Evolutionary conservation across 1,284 basidiomycete genomes (phyloP), one percentile per base, ranked within the genome.

Genomic region (Pseudozyma pruni): DNA sequence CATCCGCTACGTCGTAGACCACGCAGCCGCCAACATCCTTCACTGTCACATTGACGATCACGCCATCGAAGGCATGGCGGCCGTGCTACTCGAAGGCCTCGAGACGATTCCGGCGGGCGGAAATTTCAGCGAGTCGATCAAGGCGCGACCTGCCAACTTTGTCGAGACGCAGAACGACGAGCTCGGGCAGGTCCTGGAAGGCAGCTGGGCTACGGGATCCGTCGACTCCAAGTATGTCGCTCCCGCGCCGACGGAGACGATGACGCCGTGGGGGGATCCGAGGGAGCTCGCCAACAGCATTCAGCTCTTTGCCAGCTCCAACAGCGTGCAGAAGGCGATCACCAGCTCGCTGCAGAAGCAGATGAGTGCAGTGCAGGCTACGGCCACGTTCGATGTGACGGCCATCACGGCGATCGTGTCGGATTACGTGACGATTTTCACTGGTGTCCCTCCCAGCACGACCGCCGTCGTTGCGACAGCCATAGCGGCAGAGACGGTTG

Each of bases 21-120:
- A 71, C 20, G 55, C 62, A 1, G 67, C 67, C 3, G 67, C 72
- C 54, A 71, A 70, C 53, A 63, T 74, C 29, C 50, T 74, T 2
- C 72, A 74, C 46, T 74, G 72, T 22, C 72, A 74, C 43, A 74
- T 74, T 14, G 67, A 71, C 38, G 67, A 74, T 40, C 72, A 74
- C 34, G 55, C 49, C 34, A 71, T 74, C 29, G 61, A 74, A 40
- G 72, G 72, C 11, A 74, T 74, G 72, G 63, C 63, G n/a, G 62
- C 72, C 2, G 62, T 74, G 1, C 38, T 74, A 8, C 67, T 74
- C 16, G 72, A 74, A 34, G 72, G 72, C n/a, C 51, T 74, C 19
- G 72, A 74, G 17, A 66, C 46, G 20, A 50, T 74, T 7, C 71
- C 71, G 6, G 42, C 48, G 5, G 62, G 58, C 4, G 64, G 64